Conservation (phyloP, 129 eudicot species). For the Arctium minus region DNA sequence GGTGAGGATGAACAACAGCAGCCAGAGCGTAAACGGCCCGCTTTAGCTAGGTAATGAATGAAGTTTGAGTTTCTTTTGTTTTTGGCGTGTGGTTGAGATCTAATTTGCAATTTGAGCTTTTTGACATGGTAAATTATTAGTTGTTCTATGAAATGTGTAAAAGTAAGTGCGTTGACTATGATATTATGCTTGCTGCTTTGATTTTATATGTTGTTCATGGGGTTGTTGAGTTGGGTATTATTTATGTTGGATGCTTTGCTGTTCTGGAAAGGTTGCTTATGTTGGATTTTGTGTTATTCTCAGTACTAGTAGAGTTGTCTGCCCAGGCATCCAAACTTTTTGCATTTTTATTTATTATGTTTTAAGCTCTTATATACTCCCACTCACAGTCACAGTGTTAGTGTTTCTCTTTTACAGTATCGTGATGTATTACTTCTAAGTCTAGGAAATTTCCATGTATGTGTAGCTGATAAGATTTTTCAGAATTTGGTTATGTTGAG, state of each 20-base stretch:
- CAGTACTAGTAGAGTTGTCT: background rate
- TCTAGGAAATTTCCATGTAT: conserved; percentile 11
- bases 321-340: background rate
- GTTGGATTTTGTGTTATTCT: background rate
- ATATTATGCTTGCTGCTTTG: background rate
- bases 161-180: background rate
- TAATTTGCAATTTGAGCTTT: background rate
- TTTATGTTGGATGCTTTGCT: background rate
- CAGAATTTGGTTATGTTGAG: background rate
- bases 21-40: conserved; percentile 87
- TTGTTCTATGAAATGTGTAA: background rate
- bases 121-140: background rate
- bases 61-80: background rate
- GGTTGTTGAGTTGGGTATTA: background rate
- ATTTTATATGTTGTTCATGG: conserved; percentile 3
- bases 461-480: background rate
- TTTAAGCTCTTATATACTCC: background rate
- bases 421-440: conserved; percentile 2
- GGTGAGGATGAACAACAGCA: conserved; percentile 60
- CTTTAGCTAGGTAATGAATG: conserved; percentile 78
- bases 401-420: background rate
- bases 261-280: background rate
- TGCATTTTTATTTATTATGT: background rate
- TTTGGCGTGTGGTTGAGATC: conserved; percentile 20
- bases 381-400: conserved; percentile 1